These are phyloP conservation scores for Phytophthora boehmeriae DNA, from an alignment of 352 stramenopile genomes.

Conservation along the genomic window DNA sequence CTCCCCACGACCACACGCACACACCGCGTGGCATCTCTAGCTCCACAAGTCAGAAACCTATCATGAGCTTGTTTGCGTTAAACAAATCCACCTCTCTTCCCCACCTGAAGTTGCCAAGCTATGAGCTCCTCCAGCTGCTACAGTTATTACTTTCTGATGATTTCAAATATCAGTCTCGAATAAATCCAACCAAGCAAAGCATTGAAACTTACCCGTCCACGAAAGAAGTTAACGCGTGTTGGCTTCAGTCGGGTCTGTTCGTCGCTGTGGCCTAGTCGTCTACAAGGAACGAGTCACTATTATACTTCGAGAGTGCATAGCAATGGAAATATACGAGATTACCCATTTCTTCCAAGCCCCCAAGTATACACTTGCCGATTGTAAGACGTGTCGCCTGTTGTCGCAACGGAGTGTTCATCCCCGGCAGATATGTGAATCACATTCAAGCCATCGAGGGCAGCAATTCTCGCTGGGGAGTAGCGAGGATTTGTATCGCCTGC, in stretches of 20 bases:
- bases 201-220: constrained; percentile 44
- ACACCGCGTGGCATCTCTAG: constrained; percentile 61
- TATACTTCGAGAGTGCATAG: background rate
- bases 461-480: constrained; percentile 43
- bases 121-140: constrained; percentile 61
- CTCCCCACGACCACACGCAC: constrained; percentile 80
- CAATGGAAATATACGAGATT: constrained; percentile 1
- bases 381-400: constrained; percentile 66
- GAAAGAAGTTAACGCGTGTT: constrained; percentile 73
- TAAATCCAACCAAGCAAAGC: background rate
- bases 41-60: background rate
- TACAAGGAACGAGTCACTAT: constrained; percentile 18
- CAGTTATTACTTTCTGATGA: constrained; percentile 71
- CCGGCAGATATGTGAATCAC: constrained; percentile 65
- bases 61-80: background rate
- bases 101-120: constrained; percentile 72
- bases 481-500: constrained; percentile 53
- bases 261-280: constrained; percentile 73
- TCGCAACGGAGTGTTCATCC: constrained; percentile 68
- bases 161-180: background rate
- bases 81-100: background rate
- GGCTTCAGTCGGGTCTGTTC: constrained; percentile 56
- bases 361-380: constrained; percentile 86
- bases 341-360: constrained; percentile 73
- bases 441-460: constrained; percentile 55